A percentile compares a stretch with the other conserved stretches of the same genome.
These are phyloP conservation scores for Coemansia sp. DNA, from an alignment of 192 early-diverging fungal species.

Conservation along the genomic window DNA sequence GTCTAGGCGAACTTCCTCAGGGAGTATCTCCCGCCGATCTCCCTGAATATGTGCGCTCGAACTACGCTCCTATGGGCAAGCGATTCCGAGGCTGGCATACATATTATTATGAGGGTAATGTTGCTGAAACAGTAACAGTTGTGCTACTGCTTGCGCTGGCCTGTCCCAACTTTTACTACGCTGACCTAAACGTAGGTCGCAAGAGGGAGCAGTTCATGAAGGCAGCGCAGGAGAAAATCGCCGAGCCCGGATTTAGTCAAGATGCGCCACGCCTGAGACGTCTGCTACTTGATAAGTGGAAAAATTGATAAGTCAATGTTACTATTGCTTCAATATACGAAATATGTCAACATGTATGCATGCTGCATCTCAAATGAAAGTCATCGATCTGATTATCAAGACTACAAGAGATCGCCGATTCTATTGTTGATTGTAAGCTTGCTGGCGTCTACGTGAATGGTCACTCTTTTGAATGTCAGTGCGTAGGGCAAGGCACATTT, in stretches of 20 bases:
- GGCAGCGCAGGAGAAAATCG: not conserved
- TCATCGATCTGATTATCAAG: not conserved
- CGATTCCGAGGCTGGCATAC: not conserved
- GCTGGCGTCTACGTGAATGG: no score
- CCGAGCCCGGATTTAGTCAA: no score
- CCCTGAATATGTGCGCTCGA: not conserved
- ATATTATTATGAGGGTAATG: not conserved
- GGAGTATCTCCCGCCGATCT: not conserved
- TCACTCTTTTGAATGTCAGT: no score
- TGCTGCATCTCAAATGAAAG: no score
- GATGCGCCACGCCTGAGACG: not conserved
- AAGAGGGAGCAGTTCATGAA: not conserved
- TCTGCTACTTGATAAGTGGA: not conserved
- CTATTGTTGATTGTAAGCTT: no score
- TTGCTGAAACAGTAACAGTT: not conserved
- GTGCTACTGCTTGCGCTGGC: not conserved
- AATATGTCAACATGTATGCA: not conserved
- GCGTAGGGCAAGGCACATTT: no score
- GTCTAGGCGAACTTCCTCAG: no score
- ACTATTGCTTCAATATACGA: not conserved
- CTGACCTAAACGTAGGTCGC: not conserved
- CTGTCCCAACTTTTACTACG: not conserved
- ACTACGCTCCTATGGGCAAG: not conserved
- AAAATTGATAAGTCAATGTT: not conserved
- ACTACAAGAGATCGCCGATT: not conserved